Evolutionary conservation across 106 monocot genomes (phyloP), one percentile per base, ranked within the genome.

Genomic region (Acanthochlamys bracteata): DNA sequence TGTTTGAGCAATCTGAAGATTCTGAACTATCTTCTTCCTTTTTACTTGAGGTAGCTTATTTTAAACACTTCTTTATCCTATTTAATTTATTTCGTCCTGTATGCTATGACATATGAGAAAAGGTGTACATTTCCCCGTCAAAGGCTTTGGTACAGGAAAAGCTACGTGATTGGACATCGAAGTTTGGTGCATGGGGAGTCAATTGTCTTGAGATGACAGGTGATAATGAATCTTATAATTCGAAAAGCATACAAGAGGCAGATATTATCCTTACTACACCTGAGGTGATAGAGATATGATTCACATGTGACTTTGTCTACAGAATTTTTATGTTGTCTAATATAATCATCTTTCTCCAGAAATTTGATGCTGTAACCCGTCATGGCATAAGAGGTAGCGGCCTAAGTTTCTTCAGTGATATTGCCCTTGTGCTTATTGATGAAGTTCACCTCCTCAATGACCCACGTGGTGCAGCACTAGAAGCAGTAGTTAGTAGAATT

Each of bases 141-240:
- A 96, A 96, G 74, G 95, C 95, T 6, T 74, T 96, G 65, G 90
- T 96, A 27, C 95, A 96, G 56, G 90, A 96, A 80, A 96, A 90
- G 63, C 77, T 85, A 20, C 87, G 95, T 60, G 90, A 96, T 45
- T 96, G 95, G 95, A 83, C 76, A n/a, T 60, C 76, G 76, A 96
- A 91, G 76, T 66, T 96, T 70, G 71, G 74, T 66, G 66, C 88
- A 43, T 80, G 64, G 71, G 90, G 80, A 57, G 69, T 96, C 53
- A 80, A 53, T 51, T 96, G 87, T 69, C 74, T 96, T 68, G 95
- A 96, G 72, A 83, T 96, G 95, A 91, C 95, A 39, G 82, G 90
- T 65, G 95, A 96, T 63, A 95, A 71, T 76, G 90, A 90, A 76
- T 72, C 54, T 39, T 86, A 74, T 76, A 84, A 74, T 24, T 23